Conservation (phyloP, 108 stramenopile genomes). For the Cyclotella cryptica region DNA sequence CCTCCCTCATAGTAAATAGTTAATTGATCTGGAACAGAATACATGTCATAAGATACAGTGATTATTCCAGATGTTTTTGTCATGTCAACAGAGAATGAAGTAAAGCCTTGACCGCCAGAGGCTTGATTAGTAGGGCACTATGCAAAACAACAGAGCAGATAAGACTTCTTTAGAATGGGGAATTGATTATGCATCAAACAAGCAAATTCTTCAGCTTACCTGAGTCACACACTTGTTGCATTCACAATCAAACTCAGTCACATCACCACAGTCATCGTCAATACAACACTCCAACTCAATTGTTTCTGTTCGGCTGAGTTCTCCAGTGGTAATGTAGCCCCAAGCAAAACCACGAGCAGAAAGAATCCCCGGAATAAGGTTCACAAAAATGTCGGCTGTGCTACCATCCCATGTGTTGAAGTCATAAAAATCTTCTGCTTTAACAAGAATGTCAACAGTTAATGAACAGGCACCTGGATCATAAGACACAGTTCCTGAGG, state of each 20-base stretch:
- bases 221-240: not conserved
- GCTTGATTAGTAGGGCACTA: conserved; percentile 8
- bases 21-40: conserved; percentile 23
- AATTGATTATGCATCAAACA: too few relatives aligned
- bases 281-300: not conserved
- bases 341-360: not conserved
- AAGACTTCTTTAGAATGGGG: too few relatives aligned
- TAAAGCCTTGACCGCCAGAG: conserved; percentile 18
- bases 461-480: not conserved
- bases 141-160: too few relatives aligned
- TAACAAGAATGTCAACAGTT: not conserved
- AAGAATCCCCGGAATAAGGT: too few relatives aligned
- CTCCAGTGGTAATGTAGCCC: not conserved
- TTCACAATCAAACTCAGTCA: not conserved
- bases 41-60: conserved; percentile 22
- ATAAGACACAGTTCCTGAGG: not conserved
- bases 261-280: not conserved
- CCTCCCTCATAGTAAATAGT: conserved; percentile 18
- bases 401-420: too few relatives aligned
- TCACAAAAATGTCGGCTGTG: too few relatives aligned
- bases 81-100: conserved; percentile 1
- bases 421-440: not conserved
- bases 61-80: not conserved
- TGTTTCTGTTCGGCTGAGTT: not conserved
- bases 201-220: too few relatives aligned